Evolutionary conservation across 2,329 filamentous ascomycete genomes (phyloP).

Genomic region (Cercospora zeina): DNA sequence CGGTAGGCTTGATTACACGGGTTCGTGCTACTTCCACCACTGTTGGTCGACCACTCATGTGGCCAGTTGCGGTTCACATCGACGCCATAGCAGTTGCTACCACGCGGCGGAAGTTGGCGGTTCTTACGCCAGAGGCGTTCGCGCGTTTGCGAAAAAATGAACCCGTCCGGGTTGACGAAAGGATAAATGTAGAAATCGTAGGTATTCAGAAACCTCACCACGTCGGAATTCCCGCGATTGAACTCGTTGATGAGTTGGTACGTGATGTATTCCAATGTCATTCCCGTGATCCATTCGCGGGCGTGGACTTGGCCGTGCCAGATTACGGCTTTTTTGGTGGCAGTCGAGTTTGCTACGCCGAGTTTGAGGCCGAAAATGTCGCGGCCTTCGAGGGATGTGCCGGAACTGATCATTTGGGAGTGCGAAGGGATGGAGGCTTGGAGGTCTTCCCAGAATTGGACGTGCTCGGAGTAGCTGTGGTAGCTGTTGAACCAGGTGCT

Average conservation of each 20-base stretch:
- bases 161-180: constrained; percentile 63
- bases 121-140: constrained; percentile 65
- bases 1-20: constrained; percentile 54
- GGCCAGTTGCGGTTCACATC: constrained; percentile 63
- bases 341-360: constrained; percentile 48
- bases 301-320: constrained; percentile 62
- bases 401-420: constrained; percentile 53
- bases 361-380: constrained; percentile 54
- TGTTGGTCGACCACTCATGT: constrained; percentile 47
- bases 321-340: constrained; percentile 56
- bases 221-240: constrained; percentile 39
- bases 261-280: constrained; percentile 55
- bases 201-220: constrained; percentile 55
- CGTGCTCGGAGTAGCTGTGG: constrained; percentile 56
- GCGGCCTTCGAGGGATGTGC: constrained; percentile 51
- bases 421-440: constrained; percentile 49
- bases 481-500: constrained; percentile 57
- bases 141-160: constrained; percentile 58
- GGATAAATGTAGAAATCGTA: constrained; percentile 68
- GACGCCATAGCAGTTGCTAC: constrained; percentile 48
- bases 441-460: constrained; percentile 52
- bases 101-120: constrained; percentile 47
- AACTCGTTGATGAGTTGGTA: constrained; percentile 54
- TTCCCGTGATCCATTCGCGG: constrained; percentile 61
- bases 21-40: constrained; percentile 51